These are phyloP conservation scores for Hypoxylon fuscum DNA, from an alignment of 495 filamentous ascomycete species.

Conservation along the genomic window DNA sequence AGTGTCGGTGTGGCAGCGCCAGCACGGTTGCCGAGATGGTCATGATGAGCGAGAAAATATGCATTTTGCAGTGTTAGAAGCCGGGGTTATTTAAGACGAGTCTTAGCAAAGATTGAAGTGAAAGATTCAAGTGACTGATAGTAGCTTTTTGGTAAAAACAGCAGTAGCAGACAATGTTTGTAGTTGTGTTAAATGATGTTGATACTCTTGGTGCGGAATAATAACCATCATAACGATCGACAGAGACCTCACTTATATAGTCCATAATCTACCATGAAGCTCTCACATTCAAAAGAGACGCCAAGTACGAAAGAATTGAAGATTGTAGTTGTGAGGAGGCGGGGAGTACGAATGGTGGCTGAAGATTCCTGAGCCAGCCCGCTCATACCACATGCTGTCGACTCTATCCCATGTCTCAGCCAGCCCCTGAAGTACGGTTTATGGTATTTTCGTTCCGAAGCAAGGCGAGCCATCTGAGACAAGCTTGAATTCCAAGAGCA, in stretches of 20 bases:
- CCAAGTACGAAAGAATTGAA: slow-evolving; percentile 18
- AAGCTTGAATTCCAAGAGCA: slow-evolving; percentile 18
- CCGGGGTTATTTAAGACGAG: neutral
- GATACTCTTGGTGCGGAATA: neutral
- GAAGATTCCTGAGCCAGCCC: slow-evolving; percentile 31
- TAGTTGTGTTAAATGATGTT: slow-evolving; percentile 8
- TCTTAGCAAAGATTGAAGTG: neutral
- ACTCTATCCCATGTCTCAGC: slow-evolving; percentile 21
- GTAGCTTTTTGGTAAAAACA: neutral
- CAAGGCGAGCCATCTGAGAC: slow-evolving; percentile 23
- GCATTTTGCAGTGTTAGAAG: slow-evolving; percentile 16
- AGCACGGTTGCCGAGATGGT: slow-evolving; percentile 14
- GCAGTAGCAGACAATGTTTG: neutral
- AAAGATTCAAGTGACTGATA: neutral
- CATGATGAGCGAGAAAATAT: slow-evolving; percentile 22
- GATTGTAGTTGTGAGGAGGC: slow-evolving; percentile 5
- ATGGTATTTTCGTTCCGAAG: slow-evolving; percentile 11
- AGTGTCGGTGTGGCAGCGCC: slow-evolving; percentile 19
- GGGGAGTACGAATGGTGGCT: slow-evolving; percentile 28
- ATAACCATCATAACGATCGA: neutral
- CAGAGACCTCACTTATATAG: slow-evolving; percentile 16
- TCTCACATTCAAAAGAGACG: slow-evolving; percentile 18
- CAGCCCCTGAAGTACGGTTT: slow-evolving; percentile 8
- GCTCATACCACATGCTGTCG: slow-evolving; percentile 17
- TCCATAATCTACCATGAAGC: neutral